Conservation (phyloP, 1,284 basidiomycete species). For the Thelephora terrestris region DNA sequence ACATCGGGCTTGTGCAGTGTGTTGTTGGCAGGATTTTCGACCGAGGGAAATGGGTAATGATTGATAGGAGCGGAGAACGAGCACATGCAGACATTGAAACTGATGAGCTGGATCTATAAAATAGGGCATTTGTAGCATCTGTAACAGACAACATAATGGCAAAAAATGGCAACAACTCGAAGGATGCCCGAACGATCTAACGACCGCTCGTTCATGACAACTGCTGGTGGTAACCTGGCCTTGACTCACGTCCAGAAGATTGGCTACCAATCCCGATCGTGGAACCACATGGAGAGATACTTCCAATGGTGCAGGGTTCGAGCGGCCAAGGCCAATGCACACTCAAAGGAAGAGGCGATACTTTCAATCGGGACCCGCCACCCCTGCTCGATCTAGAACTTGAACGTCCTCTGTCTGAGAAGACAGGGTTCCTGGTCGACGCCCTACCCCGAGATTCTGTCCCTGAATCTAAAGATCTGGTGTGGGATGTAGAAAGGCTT, state of each 20-base stretch:
- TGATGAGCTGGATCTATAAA: no score
- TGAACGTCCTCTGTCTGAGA: conserved; percentile 35
- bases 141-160: no score
- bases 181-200: no score
- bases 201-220: no score
- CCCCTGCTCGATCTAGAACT: conserved; percentile 23
- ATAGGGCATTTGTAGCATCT: no score
- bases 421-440: conserved; percentile 38
- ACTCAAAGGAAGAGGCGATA: no score
- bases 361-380: conserved; percentile 33
- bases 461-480: conserved; percentile 20
- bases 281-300: conserved; percentile 46
- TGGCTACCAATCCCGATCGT: no score
- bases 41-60: background rate
- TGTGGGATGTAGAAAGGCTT: conserved; percentile 18
- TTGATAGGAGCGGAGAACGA: background rate
- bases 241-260: no score
- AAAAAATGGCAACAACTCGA: no score
- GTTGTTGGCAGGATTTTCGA: background rate
- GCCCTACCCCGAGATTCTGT: conserved; percentile 38
- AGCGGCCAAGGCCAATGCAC: no score
- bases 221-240: no score
- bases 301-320: no score
- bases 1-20: background rate
- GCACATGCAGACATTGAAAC: background rate